These are phyloP conservation scores for Colletotrichum gigasporum DNA, from an alignment of 2,329 filamentous ascomycete genomes.

Conservation along the genomic window DNA sequence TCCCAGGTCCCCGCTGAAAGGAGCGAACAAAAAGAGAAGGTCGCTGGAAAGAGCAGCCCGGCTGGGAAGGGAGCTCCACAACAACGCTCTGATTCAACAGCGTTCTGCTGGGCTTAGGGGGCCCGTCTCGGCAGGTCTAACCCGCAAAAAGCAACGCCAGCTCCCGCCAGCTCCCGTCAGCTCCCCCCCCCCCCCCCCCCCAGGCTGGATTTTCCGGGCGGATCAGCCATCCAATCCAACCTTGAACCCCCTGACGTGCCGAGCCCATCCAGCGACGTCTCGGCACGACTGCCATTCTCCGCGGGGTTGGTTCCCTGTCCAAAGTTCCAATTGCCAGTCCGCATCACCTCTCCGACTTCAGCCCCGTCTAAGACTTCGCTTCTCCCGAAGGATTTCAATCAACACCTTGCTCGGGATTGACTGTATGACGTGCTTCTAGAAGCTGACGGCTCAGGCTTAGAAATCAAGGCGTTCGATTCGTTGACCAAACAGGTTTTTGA, in stretches of 20 bases:
- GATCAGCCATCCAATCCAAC: no score
- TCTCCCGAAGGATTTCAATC: neutral
- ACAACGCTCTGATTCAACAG: neutral
- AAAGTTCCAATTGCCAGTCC: no score
- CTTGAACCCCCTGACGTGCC: neutral
- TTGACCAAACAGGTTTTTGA: no score
- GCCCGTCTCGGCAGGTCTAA: neutral
- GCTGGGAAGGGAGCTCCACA: slow-evolving; percentile 15
- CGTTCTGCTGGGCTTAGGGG: no score
- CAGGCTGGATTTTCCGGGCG: neutral
- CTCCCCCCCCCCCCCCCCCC: neutral
- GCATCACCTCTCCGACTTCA: neutral
- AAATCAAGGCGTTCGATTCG: neutral
- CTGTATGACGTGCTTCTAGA: neutral
- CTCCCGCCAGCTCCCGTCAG: no score
- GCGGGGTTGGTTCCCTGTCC: no score
- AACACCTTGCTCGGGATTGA: neutral
- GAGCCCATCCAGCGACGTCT: neutral
- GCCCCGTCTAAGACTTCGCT: neutral
- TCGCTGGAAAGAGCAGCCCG: slow-evolving; percentile 1
- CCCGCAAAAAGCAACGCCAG: neutral
- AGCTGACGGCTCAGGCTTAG: neutral
- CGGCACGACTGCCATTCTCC: no score
- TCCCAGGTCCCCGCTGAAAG: neutral
- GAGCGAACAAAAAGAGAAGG: slow-evolving; percentile 1